A percentile compares a stretch with the other conserved stretches of the same genome.
These are phyloP conservation scores for Pseudozyma sp. DNA, from an alignment of 1,284 basidiomycete species.

Conservation along the genomic window DNA sequence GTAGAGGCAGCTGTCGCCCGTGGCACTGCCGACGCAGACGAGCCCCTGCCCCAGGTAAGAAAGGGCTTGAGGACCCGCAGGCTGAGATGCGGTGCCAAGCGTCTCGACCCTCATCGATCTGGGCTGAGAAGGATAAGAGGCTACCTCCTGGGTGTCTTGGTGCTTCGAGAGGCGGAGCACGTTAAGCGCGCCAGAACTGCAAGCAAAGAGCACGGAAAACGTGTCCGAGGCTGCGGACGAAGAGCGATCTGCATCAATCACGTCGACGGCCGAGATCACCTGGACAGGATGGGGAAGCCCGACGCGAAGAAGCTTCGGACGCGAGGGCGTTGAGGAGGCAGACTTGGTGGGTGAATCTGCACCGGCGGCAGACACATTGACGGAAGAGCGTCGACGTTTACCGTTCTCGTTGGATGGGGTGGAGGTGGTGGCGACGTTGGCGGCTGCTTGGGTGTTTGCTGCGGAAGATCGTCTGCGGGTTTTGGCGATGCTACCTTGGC, in stretches of 20 bases:
- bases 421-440: constrained; percentile 7
- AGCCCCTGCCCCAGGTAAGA: constrained; percentile 59
- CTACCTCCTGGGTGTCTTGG: not conserved
- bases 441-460: constrained; percentile 6
- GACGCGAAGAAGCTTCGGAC: constrained; percentile 39
- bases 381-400: constrained; percentile 52
- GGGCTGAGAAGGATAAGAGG: constrained; percentile 10
- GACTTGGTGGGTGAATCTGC: constrained; percentile 16
- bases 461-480: constrained; percentile 20
- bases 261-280: constrained; percentile 44
- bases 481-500: constrained; percentile 28
- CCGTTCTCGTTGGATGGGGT: constrained; percentile 51
- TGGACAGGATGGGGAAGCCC: constrained; percentile 50
- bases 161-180: constrained; percentile 42
- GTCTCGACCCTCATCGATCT: constrained; percentile 34
- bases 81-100: constrained; percentile 44
- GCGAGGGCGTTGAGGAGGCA: constrained; percentile 3
- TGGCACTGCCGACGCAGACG: constrained; percentile 54
- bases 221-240: not conserved
- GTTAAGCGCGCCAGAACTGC: constrained; percentile 38
- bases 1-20: constrained; percentile 57
- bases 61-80: constrained; percentile 52
- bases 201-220: constrained; percentile 50
- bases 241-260: constrained; percentile 12
- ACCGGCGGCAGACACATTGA: constrained; percentile 8